phyloP scores from a whole-genome alignment of 176 grass and related monocot species.

The Phragmites australis region DNA sequence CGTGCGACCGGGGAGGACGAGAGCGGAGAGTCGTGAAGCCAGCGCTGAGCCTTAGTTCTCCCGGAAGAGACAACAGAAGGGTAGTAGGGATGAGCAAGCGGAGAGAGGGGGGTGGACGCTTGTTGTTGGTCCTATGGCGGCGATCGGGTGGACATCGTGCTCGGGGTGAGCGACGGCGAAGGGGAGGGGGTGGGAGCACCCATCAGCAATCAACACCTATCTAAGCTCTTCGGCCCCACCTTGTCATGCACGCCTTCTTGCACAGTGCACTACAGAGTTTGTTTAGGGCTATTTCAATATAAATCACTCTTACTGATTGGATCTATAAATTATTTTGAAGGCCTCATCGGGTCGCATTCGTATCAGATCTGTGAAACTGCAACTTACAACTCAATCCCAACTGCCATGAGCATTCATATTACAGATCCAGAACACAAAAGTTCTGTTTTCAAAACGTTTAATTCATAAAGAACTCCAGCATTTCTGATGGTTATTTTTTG shows the following conservation, averaged over 20 bases:
- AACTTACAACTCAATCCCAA: slow-evolving; percentile 29
- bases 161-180: too few species aligned
- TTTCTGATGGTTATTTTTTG: not conserved
- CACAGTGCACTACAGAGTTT: not conserved
- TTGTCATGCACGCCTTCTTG: not conserved
- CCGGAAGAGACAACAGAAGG: too few species aligned
- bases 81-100: too few species aligned
- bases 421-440: not conserved
- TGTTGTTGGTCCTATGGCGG: too few species aligned
- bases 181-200: too few species aligned
- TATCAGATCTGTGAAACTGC: slow-evolving; percentile 1
- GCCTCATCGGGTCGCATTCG: not conserved
- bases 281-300: not conserved
- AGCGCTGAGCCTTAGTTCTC: too few species aligned
- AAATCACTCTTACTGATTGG: not conserved
- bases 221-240: too few species aligned
- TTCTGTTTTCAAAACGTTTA: not conserved
- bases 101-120: too few species aligned
- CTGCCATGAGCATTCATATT: not conserved
- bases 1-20: too few species aligned
- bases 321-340: not conserved
- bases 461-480: not conserved
- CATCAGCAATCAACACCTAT: too few species aligned
- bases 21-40: too few species aligned
- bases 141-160: too few species aligned